Evolutionary conservation across 2,329 filamentous ascomycete genomes (phyloP).

Genomic region (Apiospora phragmitis): DNA sequence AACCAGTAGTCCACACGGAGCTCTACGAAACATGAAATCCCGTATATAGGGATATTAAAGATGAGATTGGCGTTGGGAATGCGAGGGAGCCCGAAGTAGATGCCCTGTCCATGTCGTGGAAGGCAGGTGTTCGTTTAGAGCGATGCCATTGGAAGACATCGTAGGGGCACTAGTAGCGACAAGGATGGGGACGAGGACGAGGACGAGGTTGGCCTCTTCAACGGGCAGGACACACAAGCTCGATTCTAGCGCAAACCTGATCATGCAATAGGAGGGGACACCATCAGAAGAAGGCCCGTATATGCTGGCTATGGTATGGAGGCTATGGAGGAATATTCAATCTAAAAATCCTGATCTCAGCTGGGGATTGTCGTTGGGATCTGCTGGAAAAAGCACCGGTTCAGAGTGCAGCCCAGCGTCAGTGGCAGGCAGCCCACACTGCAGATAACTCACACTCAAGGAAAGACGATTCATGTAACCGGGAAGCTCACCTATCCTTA

Average conservation of each 20-base stretch:
- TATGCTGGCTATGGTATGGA: not conserved
- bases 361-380: not conserved
- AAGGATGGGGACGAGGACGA: not conserved
- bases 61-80: not conserved
- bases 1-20: too few species aligned
- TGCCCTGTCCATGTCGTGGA: not conserved
- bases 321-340: not conserved
- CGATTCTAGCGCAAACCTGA: not conserved
- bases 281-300: not conserved
- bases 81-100: not conserved
- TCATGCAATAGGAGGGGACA: not conserved
- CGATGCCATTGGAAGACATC: not conserved
- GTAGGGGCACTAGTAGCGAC: constrained; percentile 5
- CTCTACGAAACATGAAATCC: not conserved
- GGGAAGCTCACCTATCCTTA: not conserved
- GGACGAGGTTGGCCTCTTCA: not conserved
- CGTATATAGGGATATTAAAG: too few species aligned
- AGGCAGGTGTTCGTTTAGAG: constrained; percentile 1
- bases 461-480: not conserved
- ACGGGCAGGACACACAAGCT: not conserved
- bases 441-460: not conserved
- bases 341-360: not conserved
- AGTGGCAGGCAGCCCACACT: not conserved
- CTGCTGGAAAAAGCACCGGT: not conserved
- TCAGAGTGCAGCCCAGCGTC: not conserved